Percentiles rank a stretch among this genome's conserved stretches.
phyloP scores from a whole-genome alignment of 1,284 basidiomycete genomes.

The Pisolithus thermaeus region DNA sequence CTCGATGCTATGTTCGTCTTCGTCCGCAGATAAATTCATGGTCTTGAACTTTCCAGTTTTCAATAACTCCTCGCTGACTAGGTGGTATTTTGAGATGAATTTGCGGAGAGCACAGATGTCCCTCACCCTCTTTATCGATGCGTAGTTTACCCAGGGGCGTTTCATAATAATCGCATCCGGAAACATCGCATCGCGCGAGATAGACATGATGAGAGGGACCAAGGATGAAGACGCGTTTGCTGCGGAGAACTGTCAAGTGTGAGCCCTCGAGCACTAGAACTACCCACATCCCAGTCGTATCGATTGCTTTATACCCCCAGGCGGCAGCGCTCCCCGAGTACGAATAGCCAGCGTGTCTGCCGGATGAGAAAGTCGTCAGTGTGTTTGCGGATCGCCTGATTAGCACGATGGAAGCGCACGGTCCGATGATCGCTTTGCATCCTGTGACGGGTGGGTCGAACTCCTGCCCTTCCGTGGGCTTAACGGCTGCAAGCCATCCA shows the following conservation, averaged over 20 bases:
- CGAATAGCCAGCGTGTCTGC: slow-evolving; percentile 91
- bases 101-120: neutral
- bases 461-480: slow-evolving; percentile 37
- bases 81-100: slow-evolving; percentile 1
- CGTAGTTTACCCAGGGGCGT: slow-evolving; percentile 86
- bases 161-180: slow-evolving; percentile 67
- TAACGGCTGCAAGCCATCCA: slow-evolving; percentile 60
- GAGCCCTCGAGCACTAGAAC: neutral
- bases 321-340: slow-evolving; percentile 94
- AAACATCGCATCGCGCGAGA: slow-evolving; percentile 83
- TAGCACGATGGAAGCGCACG: slow-evolving; percentile 48
- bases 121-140: slow-evolving; percentile 70
- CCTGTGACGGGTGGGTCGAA: slow-evolving; percentile 63
- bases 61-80: slow-evolving; percentile 68
- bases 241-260: slow-evolving; percentile 30
- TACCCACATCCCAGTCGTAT: slow-evolving; percentile 73
- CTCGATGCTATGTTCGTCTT: slow-evolving; percentile 96
- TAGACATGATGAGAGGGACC: slow-evolving; percentile 96
- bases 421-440: slow-evolving; percentile 94
- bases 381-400: neutral
- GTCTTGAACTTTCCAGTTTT: slow-evolving; percentile 66
- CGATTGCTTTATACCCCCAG: slow-evolving; percentile 92
- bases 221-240: slow-evolving; percentile 88
- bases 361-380: slow-evolving; percentile 9
- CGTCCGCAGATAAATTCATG: slow-evolving; percentile 70